phyloP scores from a whole-genome alignment of 441 rosid genomes.

The Jatropha podagrica region DNA sequence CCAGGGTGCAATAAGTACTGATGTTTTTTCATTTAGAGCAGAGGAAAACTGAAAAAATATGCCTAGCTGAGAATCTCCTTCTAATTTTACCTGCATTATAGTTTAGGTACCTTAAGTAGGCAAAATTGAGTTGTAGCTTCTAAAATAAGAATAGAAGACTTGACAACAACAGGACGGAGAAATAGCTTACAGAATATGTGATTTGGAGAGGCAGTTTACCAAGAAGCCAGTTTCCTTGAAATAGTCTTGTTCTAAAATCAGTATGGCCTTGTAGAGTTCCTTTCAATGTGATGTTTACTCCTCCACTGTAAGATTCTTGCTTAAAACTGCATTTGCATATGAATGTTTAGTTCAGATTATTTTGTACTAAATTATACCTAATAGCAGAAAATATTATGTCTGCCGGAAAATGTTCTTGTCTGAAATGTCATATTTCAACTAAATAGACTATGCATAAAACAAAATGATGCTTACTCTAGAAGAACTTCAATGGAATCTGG shows the following conservation, averaged over 20 bases:
- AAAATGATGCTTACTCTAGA: slow-evolving; percentile 54
- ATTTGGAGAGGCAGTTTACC: slow-evolving; percentile 46
- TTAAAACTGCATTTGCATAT: slow-evolving; percentile 37
- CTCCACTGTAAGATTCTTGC: slow-evolving; percentile 68
- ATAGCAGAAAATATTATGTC: neutral
- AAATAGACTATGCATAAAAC: slow-evolving; percentile 3
- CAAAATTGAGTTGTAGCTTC: neutral
- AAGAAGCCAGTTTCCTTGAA: slow-evolving; percentile 48
- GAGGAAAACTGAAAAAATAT: slow-evolving; percentile 58
- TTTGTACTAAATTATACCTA: neutral
- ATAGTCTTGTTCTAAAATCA: slow-evolving; percentile 57
- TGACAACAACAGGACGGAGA: neutral
- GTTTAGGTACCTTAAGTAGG: neutral
- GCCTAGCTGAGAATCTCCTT: slow-evolving; percentile 53
- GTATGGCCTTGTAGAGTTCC: slow-evolving; percentile 52
- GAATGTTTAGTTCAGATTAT: neutral
- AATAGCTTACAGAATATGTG: slow-evolving; percentile 60
- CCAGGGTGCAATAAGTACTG: slow-evolving; percentile 44
- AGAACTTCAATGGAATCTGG: slow-evolving; percentile 44
- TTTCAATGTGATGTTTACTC: slow-evolving; percentile 62
- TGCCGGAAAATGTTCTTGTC: neutral
- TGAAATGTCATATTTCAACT: neutral
- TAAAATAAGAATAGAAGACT: neutral
- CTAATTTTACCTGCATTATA: slow-evolving; percentile 56
- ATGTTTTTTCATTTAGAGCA: slow-evolving; percentile 25